Percentiles rank a stretch among this genome's conserved stretches.
Evolutionary conservation across 1,139 yeast species (phyloP).

Genomic region (Casaregolazyma lundiana): DNA sequence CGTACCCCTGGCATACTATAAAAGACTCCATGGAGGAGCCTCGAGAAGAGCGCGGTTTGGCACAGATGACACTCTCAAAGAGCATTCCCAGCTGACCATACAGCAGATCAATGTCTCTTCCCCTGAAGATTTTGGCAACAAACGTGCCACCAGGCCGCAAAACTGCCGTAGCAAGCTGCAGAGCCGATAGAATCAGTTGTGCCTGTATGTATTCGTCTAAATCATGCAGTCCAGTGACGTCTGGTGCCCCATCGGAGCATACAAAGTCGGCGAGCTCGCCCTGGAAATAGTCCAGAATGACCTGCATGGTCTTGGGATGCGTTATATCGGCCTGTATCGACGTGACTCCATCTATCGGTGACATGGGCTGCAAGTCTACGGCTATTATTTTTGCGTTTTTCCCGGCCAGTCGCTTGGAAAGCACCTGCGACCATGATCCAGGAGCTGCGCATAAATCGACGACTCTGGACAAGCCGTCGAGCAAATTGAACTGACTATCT

Average conservation of each 20-base stretch:
- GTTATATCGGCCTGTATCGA: slow-evolving; percentile 95
- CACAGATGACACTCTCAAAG: slow-evolving; percentile 84
- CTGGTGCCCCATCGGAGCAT: slow-evolving; percentile 98
- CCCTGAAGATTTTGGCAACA: slow-evolving; percentile 94
- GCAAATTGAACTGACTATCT: slow-evolving; percentile 81
- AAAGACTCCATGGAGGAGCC: slow-evolving; percentile 93
- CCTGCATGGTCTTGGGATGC: slow-evolving; percentile 79
- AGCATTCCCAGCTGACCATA: slow-evolving; percentile 83
- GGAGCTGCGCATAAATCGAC: slow-evolving; percentile 99
- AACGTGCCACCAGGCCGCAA: slow-evolving; percentile 85
- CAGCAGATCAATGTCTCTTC: slow-evolving; percentile 87
- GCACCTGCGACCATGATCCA: slow-evolving; percentile 97
- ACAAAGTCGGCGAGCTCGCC: slow-evolving; percentile 94
- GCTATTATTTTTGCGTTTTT: slow-evolving; percentile 69
- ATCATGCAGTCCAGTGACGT: slow-evolving; percentile 95
- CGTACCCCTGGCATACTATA: slow-evolving; percentile 84
- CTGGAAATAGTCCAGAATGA: slow-evolving; percentile 73
- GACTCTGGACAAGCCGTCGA: slow-evolving; percentile 69
- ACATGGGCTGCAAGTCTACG: slow-evolving; percentile 95
- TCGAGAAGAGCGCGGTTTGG: slow-evolving; percentile 91
- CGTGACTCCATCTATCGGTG: slow-evolving; percentile 84
- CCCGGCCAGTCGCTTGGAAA: slow-evolving; percentile 40
- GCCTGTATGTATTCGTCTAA: slow-evolving; percentile 96
- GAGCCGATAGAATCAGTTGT: slow-evolving; percentile 82
- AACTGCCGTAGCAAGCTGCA: slow-evolving; percentile 84